Percentiles rank a stretch among this genome's conserved stretches.
Conservation (phyloP, 2,329 filamentous ascomycete genomes). For the Cercospora brassicicola region DNA sequence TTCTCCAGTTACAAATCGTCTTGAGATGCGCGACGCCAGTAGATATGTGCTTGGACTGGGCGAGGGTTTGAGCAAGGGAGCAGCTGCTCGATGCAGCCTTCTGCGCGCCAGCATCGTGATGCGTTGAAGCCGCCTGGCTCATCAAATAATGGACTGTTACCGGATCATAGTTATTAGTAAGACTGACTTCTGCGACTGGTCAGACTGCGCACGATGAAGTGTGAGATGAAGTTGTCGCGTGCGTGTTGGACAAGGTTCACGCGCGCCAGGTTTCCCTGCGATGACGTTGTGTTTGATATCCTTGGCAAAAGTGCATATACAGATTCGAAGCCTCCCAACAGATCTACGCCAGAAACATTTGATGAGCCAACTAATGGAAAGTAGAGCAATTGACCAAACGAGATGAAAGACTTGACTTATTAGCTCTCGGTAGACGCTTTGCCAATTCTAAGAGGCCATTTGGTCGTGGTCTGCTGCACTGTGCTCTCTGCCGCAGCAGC, state of each 20-base stretch:
- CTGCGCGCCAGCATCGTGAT: slow-evolving; percentile 4
- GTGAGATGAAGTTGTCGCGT: neutral
- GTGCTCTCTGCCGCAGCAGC: neutral
- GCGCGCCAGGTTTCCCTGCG: slow-evolving; percentile 2
- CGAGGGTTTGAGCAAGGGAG: slow-evolving; percentile 7
- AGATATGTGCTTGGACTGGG: neutral
- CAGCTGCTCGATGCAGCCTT: slow-evolving; percentile 6
- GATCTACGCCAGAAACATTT: too few species aligned
- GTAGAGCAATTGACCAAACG: neutral
- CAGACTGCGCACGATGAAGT: neutral
- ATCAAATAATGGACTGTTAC: neutral
- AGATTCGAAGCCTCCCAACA: neutral
- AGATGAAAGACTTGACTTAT: neutral
- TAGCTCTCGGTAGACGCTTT: neutral
- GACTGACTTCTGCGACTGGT: neutral
- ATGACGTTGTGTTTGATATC: slow-evolving; percentile 3
- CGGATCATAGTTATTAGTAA: neutral
- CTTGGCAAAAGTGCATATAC: neutral
- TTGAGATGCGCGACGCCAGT: slow-evolving; percentile 11
- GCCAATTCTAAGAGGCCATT: neutral
- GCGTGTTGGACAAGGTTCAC: neutral
- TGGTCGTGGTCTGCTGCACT: neutral
- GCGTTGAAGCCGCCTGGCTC: neutral
- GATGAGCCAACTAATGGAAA: neutral
- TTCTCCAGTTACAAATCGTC: slow-evolving; percentile 23